phyloP scores from a whole-genome alignment of 139 green algal species.

The Pycnococcus provasolii region DNA sequence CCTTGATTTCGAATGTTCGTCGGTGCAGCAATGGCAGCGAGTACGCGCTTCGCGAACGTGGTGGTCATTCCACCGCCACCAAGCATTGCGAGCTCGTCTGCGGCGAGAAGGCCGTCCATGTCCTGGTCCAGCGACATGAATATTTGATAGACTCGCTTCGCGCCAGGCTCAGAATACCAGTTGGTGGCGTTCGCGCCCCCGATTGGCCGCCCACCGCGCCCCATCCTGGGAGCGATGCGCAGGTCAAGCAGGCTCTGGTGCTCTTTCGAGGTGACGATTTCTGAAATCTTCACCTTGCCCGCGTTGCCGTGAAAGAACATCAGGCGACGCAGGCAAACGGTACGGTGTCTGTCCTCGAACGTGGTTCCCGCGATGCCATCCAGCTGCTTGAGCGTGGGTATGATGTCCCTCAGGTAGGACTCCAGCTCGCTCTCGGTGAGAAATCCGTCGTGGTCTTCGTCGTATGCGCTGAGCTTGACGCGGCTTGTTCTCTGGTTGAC shows the following conservation, averaged over 20 bases:
- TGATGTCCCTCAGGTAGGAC: slow-evolving; percentile 26
- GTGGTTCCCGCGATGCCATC: background rate
- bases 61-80: slow-evolving; percentile 25
- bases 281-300: background rate
- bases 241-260: background rate
- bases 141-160: background rate
- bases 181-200: too few relatives aligned
- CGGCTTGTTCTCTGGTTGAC: slow-evolving; percentile 11
- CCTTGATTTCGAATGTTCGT: too few relatives aligned
- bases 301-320: background rate
- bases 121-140: background rate
- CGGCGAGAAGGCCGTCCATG: background rate
- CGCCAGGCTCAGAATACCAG: too few relatives aligned
- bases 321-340: background rate
- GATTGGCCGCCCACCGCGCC: too few relatives aligned
- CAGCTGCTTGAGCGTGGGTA: slow-evolving; percentile 29
- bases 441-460: slow-evolving; percentile 21
- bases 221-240: background rate
- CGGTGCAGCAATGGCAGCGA: background rate
- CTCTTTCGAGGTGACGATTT: background rate
- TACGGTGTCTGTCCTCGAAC: background rate
- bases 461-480: slow-evolving; percentile 27
- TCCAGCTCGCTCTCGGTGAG: slow-evolving; percentile 24
- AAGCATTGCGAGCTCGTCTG: background rate
- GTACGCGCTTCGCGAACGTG: slow-evolving; percentile 12